Percentiles rank a stretch among this genome's conserved stretches.
Conservation (phyloP, 306 rosid species). For the Sindora glabra region DNA sequence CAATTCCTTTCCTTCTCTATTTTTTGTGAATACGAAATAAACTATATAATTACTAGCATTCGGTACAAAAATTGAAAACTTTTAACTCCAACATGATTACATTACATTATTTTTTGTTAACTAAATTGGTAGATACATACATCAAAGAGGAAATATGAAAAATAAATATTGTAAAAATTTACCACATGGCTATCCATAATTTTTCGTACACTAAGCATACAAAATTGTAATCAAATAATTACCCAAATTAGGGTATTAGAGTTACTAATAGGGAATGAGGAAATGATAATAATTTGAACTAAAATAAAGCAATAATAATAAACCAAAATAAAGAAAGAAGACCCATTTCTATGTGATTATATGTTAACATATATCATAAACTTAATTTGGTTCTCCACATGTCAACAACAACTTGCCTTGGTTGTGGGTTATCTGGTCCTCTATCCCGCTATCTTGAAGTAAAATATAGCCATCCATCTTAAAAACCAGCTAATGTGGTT, state of each 20-base stretch:
- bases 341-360: neutral
- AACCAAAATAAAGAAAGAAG: neutral
- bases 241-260: neutral
- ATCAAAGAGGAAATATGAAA: too few species aligned
- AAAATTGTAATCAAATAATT: neutral
- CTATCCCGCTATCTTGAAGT: conserved; percentile 92
- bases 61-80: too few species aligned
- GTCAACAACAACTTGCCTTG: conserved; percentile 55
- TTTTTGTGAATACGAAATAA: too few species aligned
- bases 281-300: neutral
- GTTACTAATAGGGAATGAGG: conserved; percentile 1
- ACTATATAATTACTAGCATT: too few species aligned
- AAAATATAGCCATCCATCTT: conserved; percentile 83
- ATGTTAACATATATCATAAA: conserved; percentile 8
- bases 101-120: too few species aligned
- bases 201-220: too few species aligned
- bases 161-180: too few species aligned
- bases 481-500: conserved; percentile 70
- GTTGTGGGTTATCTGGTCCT: conserved; percentile 90
- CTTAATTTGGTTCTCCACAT: conserved; percentile 77
- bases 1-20: too few species aligned
- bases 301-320: neutral
- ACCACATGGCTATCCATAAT: too few species aligned
- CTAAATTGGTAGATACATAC: too few species aligned
- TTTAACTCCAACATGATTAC: too few species aligned